Conservation (phyloP, 495 filamentous ascomycete genomes). For the Penicillium paxilli region DNA sequence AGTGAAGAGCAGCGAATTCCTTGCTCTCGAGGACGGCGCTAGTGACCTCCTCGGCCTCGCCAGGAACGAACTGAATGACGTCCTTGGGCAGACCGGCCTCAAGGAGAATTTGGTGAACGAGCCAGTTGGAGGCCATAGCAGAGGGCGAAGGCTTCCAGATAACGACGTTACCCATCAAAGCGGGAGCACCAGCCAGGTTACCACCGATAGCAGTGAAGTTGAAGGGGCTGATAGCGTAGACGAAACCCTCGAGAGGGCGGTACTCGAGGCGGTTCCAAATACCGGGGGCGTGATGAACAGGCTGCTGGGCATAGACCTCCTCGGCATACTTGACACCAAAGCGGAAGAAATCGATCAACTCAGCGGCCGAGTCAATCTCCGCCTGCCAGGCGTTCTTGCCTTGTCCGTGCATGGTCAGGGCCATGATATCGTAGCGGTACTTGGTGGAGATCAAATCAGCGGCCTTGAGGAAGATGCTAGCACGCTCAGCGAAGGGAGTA, state of each 20-base stretch:
- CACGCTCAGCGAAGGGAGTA: slow-evolving; percentile 82
- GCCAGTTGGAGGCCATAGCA: slow-evolving; percentile 73
- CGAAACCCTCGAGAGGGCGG: slow-evolving; percentile 81
- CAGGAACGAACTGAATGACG: slow-evolving; percentile 84
- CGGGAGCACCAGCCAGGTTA: slow-evolving; percentile 73
- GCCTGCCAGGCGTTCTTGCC: slow-evolving; percentile 97
- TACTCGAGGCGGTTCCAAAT: slow-evolving; percentile 86
- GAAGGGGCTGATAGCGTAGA: slow-evolving; percentile 84
- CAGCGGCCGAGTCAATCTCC: slow-evolving; percentile 92
- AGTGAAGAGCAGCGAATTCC: slow-evolving; percentile 77
- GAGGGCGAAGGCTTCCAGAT: slow-evolving; percentile 84
- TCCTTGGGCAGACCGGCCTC: slow-evolving; percentile 77
- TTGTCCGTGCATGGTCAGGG: slow-evolving; percentile 89
- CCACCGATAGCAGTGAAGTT: slow-evolving; percentile 89
- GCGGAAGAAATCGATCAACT: slow-evolving; percentile 86
- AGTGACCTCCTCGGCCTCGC: slow-evolving; percentile 76
- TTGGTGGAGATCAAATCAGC: slow-evolving; percentile 85
- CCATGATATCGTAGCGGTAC: slow-evolving; percentile 92
- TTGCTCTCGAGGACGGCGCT: slow-evolving; percentile 66
- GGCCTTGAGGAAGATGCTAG: slow-evolving; percentile 92
- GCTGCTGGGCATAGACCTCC: slow-evolving; percentile 83
- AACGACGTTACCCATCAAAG: slow-evolving; percentile 82
- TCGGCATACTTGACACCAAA: slow-evolving; percentile 87
- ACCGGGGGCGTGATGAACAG: slow-evolving; percentile 69
- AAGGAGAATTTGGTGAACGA: slow-evolving; percentile 79